phyloP scores from a whole-genome alignment of 2,329 filamentous ascomycete genomes.

The Trichophyton verrucosum region DNA sequence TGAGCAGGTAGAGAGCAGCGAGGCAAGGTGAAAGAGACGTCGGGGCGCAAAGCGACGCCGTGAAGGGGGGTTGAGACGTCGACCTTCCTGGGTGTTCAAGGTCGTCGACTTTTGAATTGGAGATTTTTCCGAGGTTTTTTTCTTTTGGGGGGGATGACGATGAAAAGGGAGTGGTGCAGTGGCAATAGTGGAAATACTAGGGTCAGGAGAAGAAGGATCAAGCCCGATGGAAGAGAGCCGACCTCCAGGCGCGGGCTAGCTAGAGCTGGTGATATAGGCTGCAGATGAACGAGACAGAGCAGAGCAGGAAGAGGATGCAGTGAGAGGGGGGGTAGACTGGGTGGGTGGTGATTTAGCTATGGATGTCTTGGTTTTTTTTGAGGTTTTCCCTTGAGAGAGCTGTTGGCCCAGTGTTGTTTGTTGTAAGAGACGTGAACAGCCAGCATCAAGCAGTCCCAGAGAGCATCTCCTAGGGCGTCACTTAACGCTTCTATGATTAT shows the following conservation, averaged over 20 bases:
- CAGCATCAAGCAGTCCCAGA: background rate
- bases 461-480: background rate
- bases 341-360: background rate
- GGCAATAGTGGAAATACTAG: conserved; percentile 3
- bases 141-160: background rate
- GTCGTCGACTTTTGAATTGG: background rate
- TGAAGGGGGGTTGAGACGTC: background rate
- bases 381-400: background rate
- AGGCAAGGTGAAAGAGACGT: background rate
- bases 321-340: background rate
- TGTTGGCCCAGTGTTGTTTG: background rate
- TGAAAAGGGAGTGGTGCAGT: background rate
- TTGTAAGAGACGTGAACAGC: background rate
- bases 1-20: background rate
- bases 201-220: background rate
- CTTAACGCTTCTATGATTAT: background rate
- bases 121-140: background rate
- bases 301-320: too few relatives aligned
- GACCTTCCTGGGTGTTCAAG: background rate
- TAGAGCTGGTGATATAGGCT: background rate
- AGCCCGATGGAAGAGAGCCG: background rate
- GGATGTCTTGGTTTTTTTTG: background rate
- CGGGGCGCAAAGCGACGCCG: background rate
- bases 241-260: background rate
- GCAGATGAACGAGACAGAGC: background rate